A percentile compares a stretch with the other conserved stretches of the same genome.
These are phyloP conservation scores for Alternaria brassicicola DNA, from an alignment of 2,329 filamentous ascomycete genomes.

Conservation along the genomic window DNA sequence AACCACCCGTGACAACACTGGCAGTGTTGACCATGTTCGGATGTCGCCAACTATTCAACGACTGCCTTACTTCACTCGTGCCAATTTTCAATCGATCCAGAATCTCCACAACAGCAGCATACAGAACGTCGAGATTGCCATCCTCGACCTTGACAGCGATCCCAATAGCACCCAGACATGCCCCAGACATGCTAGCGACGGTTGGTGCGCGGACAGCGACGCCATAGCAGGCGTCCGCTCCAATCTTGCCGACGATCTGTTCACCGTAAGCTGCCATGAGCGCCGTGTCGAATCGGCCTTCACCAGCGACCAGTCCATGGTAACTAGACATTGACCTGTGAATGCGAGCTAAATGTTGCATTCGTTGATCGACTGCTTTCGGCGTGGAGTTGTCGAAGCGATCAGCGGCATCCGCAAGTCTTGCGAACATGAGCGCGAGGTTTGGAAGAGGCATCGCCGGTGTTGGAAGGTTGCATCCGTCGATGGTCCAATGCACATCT, in stretches of 20 bases:
- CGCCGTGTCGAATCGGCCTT: conserved; percentile 55
- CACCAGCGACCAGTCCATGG: conserved; percentile 55
- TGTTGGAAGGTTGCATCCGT: not conserved
- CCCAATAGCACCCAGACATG: conserved; percentile 36
- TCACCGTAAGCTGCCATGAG: conserved; percentile 52
- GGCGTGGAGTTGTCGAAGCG: not conserved
- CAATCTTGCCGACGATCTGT: conserved; percentile 55
- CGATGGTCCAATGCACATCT: conserved; percentile 1
- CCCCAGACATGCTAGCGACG: conserved; percentile 6
- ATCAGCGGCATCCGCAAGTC: not conserved
- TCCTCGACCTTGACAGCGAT: conserved; percentile 59
- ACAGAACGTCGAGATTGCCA: conserved; percentile 53
- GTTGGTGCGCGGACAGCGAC: conserved; percentile 48
- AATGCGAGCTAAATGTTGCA: not conserved
- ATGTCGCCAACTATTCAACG: not conserved
- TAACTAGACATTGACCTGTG: conserved; percentile 49
- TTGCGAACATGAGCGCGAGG: conserved; percentile 1
- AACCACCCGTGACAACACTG: not conserved
- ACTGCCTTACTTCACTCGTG: conserved; percentile 6
- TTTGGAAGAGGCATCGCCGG: not conserved
- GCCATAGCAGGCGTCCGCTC: conserved; percentile 58
- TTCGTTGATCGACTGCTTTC: not conserved
- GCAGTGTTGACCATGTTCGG: not conserved
- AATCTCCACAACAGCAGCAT: conserved; percentile 54
- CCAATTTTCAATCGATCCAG: conserved; percentile 54